Percentiles rank a stretch among this genome's conserved stretches.
phyloP scores from a whole-genome alignment of 106 monocot genomes.

The Iris macrosiphon region DNA sequence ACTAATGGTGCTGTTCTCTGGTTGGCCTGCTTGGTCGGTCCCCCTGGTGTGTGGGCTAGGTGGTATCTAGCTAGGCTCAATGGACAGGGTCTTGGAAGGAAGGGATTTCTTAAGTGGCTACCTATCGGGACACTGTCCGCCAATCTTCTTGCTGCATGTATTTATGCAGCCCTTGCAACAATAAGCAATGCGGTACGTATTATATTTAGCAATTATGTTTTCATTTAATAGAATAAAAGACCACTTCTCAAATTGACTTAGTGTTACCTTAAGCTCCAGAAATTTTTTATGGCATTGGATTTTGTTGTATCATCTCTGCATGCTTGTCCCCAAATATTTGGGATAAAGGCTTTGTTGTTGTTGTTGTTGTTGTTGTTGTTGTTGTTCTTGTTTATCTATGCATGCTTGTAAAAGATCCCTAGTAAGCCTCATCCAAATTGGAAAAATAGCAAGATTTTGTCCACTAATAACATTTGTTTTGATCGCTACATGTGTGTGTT shows the following conservation, averaged over 20 bases:
- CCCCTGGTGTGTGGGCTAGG: constrained; percentile 78
- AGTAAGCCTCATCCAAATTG: too few relatives aligned
- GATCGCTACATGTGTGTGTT: too few relatives aligned
- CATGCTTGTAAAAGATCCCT: too few relatives aligned
- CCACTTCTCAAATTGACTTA: background rate
- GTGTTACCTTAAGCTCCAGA: too few relatives aligned
- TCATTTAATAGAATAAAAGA: background rate
- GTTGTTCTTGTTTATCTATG: too few relatives aligned
- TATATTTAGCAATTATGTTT: background rate
- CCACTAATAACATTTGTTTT: background rate
- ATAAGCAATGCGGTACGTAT: constrained; percentile 48
- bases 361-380: too few relatives aligned
- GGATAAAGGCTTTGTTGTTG: too few relatives aligned
- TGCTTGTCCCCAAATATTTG: too few relatives aligned
- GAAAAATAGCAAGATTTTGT: too few relatives aligned
- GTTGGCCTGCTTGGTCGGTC: constrained; percentile 69
- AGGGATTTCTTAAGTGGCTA: constrained; percentile 50
- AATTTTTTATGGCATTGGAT: too few relatives aligned
- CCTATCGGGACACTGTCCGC: constrained; percentile 78
- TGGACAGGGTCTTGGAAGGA: constrained; percentile 66
- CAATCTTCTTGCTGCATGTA: constrained; percentile 67
- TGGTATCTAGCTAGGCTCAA: constrained; percentile 88
- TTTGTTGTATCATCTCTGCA: too few relatives aligned
- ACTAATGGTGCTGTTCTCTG: constrained; percentile 47
- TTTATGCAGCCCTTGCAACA: constrained; percentile 69